Percentiles rank a stretch among this genome's conserved stretches.
These are phyloP conservation scores for Tylopilus subfusipes DNA, from an alignment of 768 basidiomycete genomes.

Conservation along the genomic window DNA sequence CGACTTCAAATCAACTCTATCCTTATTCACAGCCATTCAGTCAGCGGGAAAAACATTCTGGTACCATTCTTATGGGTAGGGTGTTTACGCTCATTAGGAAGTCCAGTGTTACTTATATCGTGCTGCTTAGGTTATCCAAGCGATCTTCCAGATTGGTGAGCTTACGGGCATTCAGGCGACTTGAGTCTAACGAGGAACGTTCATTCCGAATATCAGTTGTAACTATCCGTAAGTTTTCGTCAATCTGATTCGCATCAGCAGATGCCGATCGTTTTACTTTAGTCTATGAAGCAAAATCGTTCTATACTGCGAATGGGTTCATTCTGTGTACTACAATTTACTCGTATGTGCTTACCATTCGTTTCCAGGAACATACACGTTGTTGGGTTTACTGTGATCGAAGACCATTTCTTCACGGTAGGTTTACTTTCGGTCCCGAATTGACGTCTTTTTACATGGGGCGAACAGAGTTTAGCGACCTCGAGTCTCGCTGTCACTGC, in stretches of 20 bases:
- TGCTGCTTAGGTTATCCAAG: background rate
- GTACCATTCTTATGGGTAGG: constrained; percentile 10
- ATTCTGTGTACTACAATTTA: background rate
- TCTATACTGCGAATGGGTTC: constrained; percentile 6
- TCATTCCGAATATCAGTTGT: background rate
- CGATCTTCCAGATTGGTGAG: constrained; percentile 8
- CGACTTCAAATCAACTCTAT: no score
- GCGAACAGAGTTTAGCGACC: background rate
- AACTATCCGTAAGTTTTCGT: background rate
- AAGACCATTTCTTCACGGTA: background rate
- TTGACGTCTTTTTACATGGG: background rate
- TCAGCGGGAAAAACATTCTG: constrained; percentile 1
- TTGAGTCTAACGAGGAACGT: background rate
- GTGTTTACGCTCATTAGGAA: background rate
- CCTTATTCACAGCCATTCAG: background rate
- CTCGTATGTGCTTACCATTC: background rate
- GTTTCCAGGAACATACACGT: background rate
- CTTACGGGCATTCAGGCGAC: no score
- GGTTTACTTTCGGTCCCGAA: background rate
- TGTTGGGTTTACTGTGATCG: background rate
- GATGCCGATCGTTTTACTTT: background rate
- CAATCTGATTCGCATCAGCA: background rate
- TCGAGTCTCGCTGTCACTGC: background rate
- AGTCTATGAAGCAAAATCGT: constrained; percentile 3
- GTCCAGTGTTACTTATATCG: background rate